Percentiles rank a stretch among this genome's conserved stretches.
phyloP scores from a whole-genome alignment of 768 basidiomycete species.

The Galerina sulciceps region DNA sequence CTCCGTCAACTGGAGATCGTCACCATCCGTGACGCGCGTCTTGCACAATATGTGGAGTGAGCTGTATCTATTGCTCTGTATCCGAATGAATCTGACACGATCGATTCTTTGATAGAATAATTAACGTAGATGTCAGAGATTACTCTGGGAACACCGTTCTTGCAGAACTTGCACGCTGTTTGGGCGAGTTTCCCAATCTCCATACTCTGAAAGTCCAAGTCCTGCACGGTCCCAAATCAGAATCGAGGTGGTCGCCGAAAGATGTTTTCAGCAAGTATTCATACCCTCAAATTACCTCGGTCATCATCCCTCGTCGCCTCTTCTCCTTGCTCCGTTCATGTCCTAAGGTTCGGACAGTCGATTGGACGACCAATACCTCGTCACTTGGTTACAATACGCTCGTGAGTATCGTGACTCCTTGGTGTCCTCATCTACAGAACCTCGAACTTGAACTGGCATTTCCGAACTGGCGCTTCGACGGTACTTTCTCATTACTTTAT shows the following conservation, averaged over 20 bases:
- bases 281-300: neutral
- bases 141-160: constrained; percentile 15
- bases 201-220: constrained; percentile 18
- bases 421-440: too few species aligned
- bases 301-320: neutral
- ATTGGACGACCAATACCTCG: neutral
- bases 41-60: constrained; percentile 20
- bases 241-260: constrained; percentile 10
- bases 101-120: constrained; percentile 5
- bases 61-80: neutral
- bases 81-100: neutral
- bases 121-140: constrained; percentile 20
- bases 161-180: constrained; percentile 26
- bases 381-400: too few species aligned
- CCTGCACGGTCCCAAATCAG: neutral
- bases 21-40: constrained; percentile 22
- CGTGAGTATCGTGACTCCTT: too few species aligned
- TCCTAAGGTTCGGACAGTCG: neutral
- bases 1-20: constrained; percentile 27
- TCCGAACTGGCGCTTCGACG: too few species aligned
- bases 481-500: too few species aligned
- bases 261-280: neutral
- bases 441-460: too few species aligned
- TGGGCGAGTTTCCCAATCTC: constrained; percentile 25
- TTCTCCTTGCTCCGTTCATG: neutral